phyloP scores from a whole-genome alignment of 176 grass and related monocot species.

The Eleusine indica region DNA sequence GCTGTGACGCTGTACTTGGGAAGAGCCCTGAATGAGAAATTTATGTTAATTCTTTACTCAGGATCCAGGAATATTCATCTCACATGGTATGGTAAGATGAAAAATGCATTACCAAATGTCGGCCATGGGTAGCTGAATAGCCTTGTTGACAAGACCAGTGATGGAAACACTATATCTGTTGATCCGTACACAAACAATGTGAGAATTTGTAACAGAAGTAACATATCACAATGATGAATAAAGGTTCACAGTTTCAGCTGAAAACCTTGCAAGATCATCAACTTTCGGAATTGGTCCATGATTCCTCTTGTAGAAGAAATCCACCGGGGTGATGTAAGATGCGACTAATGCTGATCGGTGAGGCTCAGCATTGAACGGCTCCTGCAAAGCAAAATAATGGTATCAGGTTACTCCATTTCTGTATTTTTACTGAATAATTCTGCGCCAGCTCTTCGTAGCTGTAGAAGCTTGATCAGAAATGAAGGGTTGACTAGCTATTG shows the following conservation, averaged over 20 bases:
- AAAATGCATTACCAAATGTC: conserved; percentile 75
- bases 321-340: conserved; percentile 88
- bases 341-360: conserved; percentile 57
- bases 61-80: conserved; percentile 4
- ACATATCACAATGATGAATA: conserved; percentile 11
- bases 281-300: conserved; percentile 94
- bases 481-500: background rate
- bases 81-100: background rate
- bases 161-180: conserved; percentile 81
- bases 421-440: background rate
- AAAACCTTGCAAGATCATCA: conserved; percentile 73
- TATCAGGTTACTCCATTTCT: conserved; percentile 1
- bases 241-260: background rate
- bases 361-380: conserved; percentile 99
- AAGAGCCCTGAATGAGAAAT: conserved; percentile 61
- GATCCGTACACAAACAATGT: conserved; percentile 9
- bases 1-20: conserved; percentile 92
- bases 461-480: background rate
- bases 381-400: conserved; percentile 50
- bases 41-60: conserved; percentile 41
- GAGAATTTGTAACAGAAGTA: conserved; percentile 5
- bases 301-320: conserved; percentile 98
- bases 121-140: conserved; percentile 68
- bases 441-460: background rate
- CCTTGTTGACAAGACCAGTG: conserved; percentile 71